A percentile compares a stretch with the other conserved stretches of the same genome.
These are phyloP conservation scores for Microcyclosporella mali DNA, from an alignment of 2,329 filamentous ascomycete genomes.

Conservation along the genomic window DNA sequence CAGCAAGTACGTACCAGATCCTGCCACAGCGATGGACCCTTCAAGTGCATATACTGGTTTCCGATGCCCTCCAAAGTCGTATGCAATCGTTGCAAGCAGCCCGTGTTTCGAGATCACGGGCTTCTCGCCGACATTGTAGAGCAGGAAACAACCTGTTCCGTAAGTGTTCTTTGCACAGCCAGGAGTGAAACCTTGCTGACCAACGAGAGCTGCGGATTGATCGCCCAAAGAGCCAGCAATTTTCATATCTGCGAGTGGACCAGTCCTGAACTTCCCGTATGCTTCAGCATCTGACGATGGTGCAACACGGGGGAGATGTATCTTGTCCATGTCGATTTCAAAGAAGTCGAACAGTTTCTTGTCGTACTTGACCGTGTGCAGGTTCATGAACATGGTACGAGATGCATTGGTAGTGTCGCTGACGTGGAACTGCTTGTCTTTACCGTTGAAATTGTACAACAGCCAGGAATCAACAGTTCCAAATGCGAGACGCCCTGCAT, in stretches of 20 bases:
- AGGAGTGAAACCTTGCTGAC: constrained; percentile 62
- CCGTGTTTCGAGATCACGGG: constrained; percentile 81
- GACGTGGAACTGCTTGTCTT: constrained; percentile 61
- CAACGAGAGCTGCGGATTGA: constrained; percentile 78
- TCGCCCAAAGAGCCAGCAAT: constrained; percentile 85
- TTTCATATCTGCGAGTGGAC: constrained; percentile 60
- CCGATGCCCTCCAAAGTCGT: constrained; percentile 58
- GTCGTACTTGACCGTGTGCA: constrained; percentile 74
- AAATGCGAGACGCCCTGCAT: constrained; percentile 73
- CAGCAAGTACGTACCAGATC: constrained; percentile 48
- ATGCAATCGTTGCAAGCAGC: constrained; percentile 78
- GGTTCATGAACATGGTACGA: constrained; percentile 91
- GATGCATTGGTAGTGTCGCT: constrained; percentile 86
- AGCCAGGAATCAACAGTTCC: constrained; percentile 88
- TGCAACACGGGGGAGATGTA: constrained; percentile 72
- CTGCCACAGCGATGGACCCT: constrained; percentile 72
- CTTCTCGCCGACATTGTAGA: constrained; percentile 80
- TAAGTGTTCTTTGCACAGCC: constrained; percentile 88
- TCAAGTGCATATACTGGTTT: constrained; percentile 69
- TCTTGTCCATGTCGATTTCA: constrained; percentile 63
- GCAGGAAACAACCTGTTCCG: constrained; percentile 80
- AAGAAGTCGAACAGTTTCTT: constrained; percentile 75
- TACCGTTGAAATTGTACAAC: constrained; percentile 75
- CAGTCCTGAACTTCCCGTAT: constrained; percentile 62
- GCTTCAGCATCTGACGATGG: constrained; percentile 68